Base-by-base conservation (phyloP, 2,329 filamentous ascomycete species). In the Penicillium italicum region DNA sequence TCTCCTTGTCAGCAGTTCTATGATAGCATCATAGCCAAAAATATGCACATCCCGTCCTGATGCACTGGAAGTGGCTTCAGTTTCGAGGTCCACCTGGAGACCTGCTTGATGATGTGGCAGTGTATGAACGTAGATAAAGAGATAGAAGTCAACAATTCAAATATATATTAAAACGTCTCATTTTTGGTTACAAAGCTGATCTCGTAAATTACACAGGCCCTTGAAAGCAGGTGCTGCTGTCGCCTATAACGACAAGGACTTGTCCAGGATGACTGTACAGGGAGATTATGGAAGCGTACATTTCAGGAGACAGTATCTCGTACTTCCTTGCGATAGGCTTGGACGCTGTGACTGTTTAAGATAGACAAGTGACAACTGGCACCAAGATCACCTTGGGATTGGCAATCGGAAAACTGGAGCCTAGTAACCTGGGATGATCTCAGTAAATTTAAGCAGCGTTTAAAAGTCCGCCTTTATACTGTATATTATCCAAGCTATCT, bases 201-300 rank as follows among this genome's bases (percentile, higher is more conserved):
- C 6, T 30, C 4, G 28, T 3, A 37, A 31, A 10, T 38, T 43
- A 1, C 20, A n/a, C 7, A 50, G 37, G 37, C 30, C 56, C 16
- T 41, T 59, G 48, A 38, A 40, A 12, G 20, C 31, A 20, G 53
- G 53, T 8, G 22, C 20, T 18, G 9, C 36, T 42, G 53, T 56
- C 16, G 50, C 53, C n/a, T 59, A 59, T 41, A 43, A 59, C 22
- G 56, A 53, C 6, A 53, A 49, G 6, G 53, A 59, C 26, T 59
- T 22, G 51, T 56, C 34, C 16, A 53, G 12, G 43, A 54, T 31
- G 30, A 41, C n/a, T 41, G 44, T 42, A 57, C 54, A 4, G 57
- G 54, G 2, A 37, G n/a, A 47, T 59, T 40, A 26, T 28, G 26
- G 50, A 57, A 30, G 44, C 26, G 30, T 42, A 59, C 18, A 53